phyloP scores from a whole-genome alignment of 192 early-diverging fungal species.

The Coemansia sp. region DNA sequence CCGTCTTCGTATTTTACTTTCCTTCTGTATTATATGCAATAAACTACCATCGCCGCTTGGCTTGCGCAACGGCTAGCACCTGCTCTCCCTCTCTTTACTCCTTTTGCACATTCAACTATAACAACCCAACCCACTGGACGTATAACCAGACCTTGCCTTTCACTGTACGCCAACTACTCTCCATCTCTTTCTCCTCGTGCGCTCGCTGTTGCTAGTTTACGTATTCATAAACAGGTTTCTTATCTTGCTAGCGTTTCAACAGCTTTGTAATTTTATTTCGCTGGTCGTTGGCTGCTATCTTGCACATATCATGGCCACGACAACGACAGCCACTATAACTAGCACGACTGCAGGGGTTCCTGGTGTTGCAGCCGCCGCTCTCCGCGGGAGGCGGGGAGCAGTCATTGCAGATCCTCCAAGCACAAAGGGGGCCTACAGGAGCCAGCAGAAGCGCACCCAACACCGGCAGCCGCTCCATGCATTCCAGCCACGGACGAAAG shows the following conservation, averaged over 20 bases:
- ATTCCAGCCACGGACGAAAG: conserved; percentile 3
- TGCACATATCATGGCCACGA: conserved; percentile 9
- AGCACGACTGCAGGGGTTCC: neutral
- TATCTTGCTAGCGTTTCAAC: neutral
- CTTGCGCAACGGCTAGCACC: neutral
- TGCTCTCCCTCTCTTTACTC: neutral
- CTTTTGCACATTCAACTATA: neutral
- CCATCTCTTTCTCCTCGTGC: neutral
- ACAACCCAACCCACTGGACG: neutral
- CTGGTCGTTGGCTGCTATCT: neutral
- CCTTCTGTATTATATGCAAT: neutral
- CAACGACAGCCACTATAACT: neutral
- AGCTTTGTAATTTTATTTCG: neutral
- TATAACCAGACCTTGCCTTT: neutral
- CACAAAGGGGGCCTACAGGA: conserved; percentile 5
- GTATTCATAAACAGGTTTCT: neutral
- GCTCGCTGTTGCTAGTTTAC: neutral
- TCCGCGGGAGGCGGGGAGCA: neutral
- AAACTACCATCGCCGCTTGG: conserved; percentile 2
- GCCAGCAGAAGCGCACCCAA: neutral
- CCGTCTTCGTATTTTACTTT: conserved; percentile 4
- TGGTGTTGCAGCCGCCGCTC: neutral
- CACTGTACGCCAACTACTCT: neutral
- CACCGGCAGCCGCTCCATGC: neutral
- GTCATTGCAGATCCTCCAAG: neutral